phyloP scores from a whole-genome alignment of 495 filamentous ascomycete genomes.

The Peziza echinospora region DNA sequence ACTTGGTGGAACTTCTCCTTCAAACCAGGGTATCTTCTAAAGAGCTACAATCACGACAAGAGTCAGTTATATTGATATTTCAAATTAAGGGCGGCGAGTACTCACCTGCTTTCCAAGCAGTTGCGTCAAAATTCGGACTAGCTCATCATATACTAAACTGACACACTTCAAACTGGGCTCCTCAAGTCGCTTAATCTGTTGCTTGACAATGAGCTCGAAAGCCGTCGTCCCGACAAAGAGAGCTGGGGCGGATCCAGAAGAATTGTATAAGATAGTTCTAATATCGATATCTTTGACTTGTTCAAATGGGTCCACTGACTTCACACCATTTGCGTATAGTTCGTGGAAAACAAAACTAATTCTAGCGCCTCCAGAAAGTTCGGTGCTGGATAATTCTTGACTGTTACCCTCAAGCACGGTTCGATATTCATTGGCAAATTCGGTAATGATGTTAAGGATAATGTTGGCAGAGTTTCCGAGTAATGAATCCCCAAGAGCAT shows the following conservation, averaged over 20 bases:
- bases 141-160: conserved; percentile 88
- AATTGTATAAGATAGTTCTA: conserved; percentile 91
- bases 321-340: conserved; percentile 91
- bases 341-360: conserved; percentile 99
- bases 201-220: conserved; percentile 95
- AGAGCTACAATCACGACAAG: conserved; percentile 27
- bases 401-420: conserved; percentile 93
- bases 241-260: conserved; percentile 87
- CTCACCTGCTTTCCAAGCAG: conserved; percentile 53
- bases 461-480: conserved; percentile 93
- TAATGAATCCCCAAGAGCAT: conserved; percentile 74
- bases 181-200: conserved; percentile 91
- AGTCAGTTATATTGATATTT: too few relatives aligned
- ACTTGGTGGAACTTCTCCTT: conserved; percentile 95
- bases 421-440: conserved; percentile 93
- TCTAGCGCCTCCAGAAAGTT: conserved; percentile 88
- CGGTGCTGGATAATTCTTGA: conserved; percentile 76
- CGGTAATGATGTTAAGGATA: conserved; percentile 93
- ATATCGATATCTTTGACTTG: conserved; percentile 96
- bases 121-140: conserved; percentile 84
- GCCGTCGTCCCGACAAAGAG: conserved; percentile 95
- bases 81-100: too few relatives aligned
- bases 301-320: conserved; percentile 95
- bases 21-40: conserved; percentile 72
- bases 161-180: conserved; percentile 95